A percentile compares a stretch with the other conserved stretches of the same genome.
phyloP scores from a whole-genome alignment of 306 rosid genomes.

The Gleditsia sinensis region DNA sequence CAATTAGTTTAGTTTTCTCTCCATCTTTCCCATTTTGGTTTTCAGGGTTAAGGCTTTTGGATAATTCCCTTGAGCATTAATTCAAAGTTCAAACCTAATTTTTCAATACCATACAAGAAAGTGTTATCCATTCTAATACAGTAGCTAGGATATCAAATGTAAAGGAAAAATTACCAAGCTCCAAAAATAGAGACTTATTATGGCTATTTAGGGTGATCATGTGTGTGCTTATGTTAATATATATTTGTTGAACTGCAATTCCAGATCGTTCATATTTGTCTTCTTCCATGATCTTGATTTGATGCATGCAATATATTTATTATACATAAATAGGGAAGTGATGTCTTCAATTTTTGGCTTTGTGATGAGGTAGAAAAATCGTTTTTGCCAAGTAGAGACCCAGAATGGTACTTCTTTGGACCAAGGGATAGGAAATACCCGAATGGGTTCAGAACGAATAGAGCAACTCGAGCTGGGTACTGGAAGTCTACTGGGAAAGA shows the following conservation, averaged over 20 bases:
- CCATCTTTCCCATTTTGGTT: neutral
- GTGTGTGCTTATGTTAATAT: too few relatives aligned
- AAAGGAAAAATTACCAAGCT: too few relatives aligned
- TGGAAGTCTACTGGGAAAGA: slow-evolving; percentile 97
- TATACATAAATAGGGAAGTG: neutral
- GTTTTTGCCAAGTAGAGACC: slow-evolving; percentile 90
- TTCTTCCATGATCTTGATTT: too few relatives aligned
- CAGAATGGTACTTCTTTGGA: slow-evolving; percentile 98
- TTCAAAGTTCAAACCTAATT: neutral
- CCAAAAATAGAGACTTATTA: too few relatives aligned
- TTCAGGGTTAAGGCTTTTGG: too few relatives aligned
- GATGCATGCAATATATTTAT: neutral
- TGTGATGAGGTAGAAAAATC: slow-evolving; percentile 66
- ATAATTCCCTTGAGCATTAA: too few relatives aligned
- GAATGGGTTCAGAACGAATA: slow-evolving; percentile 87
- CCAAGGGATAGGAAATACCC: slow-evolving; percentile 93
- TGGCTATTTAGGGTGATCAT: too few relatives aligned
- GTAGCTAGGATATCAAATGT: too few relatives aligned
- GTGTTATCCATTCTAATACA: too few relatives aligned
- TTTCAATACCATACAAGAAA: slow-evolving; percentile 9
- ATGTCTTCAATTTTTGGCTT: neutral
- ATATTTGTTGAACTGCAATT: neutral
- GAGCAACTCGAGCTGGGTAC: slow-evolving; percentile 94
- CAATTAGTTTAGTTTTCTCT: too few relatives aligned
- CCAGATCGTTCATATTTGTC: too few relatives aligned